Evolutionary conservation across 2,329 filamentous ascomycete species (phyloP).

Genomic region (Diaporthe capsici): DNA sequence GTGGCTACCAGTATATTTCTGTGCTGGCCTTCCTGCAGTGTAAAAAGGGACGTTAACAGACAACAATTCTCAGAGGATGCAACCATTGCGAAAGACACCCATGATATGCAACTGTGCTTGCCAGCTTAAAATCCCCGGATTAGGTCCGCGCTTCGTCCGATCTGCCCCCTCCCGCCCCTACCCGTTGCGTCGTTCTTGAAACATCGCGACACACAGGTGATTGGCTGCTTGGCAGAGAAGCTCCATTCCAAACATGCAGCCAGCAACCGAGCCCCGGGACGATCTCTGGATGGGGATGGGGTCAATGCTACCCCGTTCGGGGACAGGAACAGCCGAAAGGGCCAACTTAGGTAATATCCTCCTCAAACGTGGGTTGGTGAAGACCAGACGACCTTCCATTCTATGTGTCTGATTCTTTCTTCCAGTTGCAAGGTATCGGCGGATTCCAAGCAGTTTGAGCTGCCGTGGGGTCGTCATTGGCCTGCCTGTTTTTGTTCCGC

Average conservation of each 20-base stretch:
- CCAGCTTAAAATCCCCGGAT: not conserved
- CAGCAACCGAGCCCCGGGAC: not conserved
- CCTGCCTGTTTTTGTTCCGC: not conserved
- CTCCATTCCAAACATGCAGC: slow-evolving; percentile 27
- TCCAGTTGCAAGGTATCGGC: not conserved
- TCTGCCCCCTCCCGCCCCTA: not conserved
- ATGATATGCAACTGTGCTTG: not conserved
- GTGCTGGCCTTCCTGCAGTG: not conserved
- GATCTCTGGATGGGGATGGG: slow-evolving; percentile 1
- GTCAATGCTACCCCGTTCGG: slow-evolving; percentile 25
- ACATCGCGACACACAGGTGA: slow-evolving; percentile 22
- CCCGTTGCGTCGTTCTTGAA: slow-evolving; percentile 13
- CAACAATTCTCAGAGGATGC: no score
- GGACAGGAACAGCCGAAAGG: slow-evolving; percentile 10
- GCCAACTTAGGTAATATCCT: slow-evolving; percentile 6
- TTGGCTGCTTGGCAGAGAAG: slow-evolving; percentile 21
- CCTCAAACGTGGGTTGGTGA: not conserved
- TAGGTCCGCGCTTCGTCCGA: not conserved
- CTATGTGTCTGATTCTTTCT: not conserved
- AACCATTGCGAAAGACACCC: not conserved
- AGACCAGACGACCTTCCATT: not conserved
- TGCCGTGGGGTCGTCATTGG: not conserved
- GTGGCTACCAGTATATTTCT: not conserved
- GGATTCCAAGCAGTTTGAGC: slow-evolving; percentile 17
- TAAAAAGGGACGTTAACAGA: not conserved